Evolutionary conservation across 768 basidiomycete species (phyloP).

Genomic region (Naganishia onofrii): DNA sequence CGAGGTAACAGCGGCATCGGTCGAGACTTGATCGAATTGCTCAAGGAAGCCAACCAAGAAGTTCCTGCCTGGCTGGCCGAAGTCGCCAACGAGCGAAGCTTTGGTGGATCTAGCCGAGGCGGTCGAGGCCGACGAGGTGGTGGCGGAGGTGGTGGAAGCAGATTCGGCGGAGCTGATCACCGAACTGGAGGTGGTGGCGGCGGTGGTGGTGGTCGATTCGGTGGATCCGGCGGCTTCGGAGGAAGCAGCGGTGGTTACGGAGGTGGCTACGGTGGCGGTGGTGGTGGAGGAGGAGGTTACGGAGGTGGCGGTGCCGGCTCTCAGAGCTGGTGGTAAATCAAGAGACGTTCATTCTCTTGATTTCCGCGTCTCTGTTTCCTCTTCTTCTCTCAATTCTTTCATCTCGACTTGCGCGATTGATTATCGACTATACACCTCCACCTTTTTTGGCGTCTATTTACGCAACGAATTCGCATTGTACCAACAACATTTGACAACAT

Average conservation of each 20-base stretch:
- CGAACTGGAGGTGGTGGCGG: slow-evolving; percentile 47
- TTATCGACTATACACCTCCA: slow-evolving; percentile 24
- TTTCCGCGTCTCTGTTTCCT: background rate
- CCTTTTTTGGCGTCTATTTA: slow-evolving; percentile 23
- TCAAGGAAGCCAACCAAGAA: slow-evolving; percentile 77
- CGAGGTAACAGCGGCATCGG: slow-evolving; percentile 89
- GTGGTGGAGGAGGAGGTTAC: slow-evolving; percentile 37
- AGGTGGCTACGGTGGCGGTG: slow-evolving; percentile 54
- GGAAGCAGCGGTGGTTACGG: slow-evolving; percentile 47
- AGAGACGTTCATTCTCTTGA: background rate
- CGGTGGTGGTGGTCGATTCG: slow-evolving; percentile 31
- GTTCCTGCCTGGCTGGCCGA: slow-evolving; percentile 87
- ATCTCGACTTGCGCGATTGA: slow-evolving; percentile 15
- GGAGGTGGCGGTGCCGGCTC: slow-evolving; percentile 25
- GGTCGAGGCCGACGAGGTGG: slow-evolving; percentile 52
- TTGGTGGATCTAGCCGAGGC: slow-evolving; percentile 59
- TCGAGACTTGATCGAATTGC: slow-evolving; percentile 83
- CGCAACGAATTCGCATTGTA: slow-evolving; percentile 22
- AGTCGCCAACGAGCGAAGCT: slow-evolving; percentile 67
- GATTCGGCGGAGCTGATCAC: slow-evolving; percentile 56
- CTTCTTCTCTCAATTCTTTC: background rate
- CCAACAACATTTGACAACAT: slow-evolving; percentile 10
- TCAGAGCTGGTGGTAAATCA: slow-evolving; percentile 25
- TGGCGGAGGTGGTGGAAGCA: slow-evolving; percentile 58
- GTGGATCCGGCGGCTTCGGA: slow-evolving; percentile 49